Base-by-base conservation (phyloP, 768 basidiomycete genomes). In the Gloeophyllum trabeum region DNA sequence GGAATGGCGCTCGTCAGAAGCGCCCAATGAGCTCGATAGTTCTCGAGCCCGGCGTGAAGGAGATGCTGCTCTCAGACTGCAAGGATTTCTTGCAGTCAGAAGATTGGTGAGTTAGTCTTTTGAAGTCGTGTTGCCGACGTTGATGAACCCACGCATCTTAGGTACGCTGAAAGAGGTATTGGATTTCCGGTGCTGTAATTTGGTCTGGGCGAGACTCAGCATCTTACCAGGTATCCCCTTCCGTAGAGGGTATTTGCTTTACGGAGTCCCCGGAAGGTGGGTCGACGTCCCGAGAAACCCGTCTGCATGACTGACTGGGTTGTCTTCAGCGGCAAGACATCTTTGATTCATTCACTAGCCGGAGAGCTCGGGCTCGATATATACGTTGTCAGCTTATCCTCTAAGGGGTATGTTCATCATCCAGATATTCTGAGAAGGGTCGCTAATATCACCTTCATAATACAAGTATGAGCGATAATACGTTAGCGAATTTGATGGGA, bases 381-480 rank as follows among this genome's bases (percentile, higher is more conserved):
- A 48, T 93, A 91, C 56, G 88, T 92, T 41, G 81, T 93, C 50
- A 86, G 83, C 35, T 65, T 92, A 42, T 90, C 87, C 36, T 79
- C 85, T 24, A 90, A 91, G 60, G 87, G 87, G 87, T 83, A 64
- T 51, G 71, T 44, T 28, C 24, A 24, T 41, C 21, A 19, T 45
- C 43, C 50, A 48, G 43, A 47, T 41, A 39, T 46, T 43, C 10
- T 35, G 43, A 50, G 45, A 51, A 43, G 24, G 19, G 40, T 44
- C 36, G 48, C 26, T 30, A 43, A 19, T 52, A 88, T n/a, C n/a
- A n/a, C n/a, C n/a, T n/a, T n/a, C n/a, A n/a, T n/a, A n/a, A n/a
- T n/a, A n/a, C n/a, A n/a, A n/a, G 87, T 48, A 91, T 91, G 87
- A 88, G 83, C 60, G 88, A 91, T 62, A 88, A 87, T 62, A 91